Evolutionary conservation across 1,284 basidiomycete genomes (phyloP).

Genomic region (Termitomyces sp.): DNA sequence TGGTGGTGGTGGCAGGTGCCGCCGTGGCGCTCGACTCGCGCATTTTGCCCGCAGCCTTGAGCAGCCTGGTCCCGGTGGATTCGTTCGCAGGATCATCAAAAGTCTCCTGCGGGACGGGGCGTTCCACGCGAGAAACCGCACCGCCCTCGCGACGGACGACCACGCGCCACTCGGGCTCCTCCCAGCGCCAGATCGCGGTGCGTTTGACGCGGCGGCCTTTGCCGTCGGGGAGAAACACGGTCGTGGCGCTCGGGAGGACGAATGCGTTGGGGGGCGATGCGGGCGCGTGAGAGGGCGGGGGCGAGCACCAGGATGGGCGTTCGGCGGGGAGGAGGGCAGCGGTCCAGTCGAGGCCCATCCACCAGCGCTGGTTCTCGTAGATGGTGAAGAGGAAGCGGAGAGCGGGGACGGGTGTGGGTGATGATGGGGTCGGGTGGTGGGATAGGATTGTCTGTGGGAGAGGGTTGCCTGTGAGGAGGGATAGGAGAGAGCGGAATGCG

Average conservation of each 20-base stretch:
- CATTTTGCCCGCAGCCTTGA: constrained; percentile 46
- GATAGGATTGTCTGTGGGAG: constrained; percentile 40
- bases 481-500: constrained; percentile 43
- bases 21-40: too few relatives aligned
- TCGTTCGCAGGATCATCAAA: constrained; percentile 10
- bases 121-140: constrained; percentile 50
- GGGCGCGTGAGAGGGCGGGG: constrained; percentile 41
- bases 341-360: constrained; percentile 90
- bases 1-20: too few relatives aligned
- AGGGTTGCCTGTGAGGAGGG: constrained; percentile 49
- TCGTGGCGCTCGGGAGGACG: constrained; percentile 51
- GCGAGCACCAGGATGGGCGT: constrained; percentile 83
- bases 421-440: constrained; percentile 31
- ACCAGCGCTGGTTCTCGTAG: constrained; percentile 95
- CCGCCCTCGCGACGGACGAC: constrained; percentile 55
- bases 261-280: constrained; percentile 64
- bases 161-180: constrained; percentile 83
- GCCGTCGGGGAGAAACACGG: constrained; percentile 47
- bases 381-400: constrained; percentile 83
- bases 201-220: constrained; percentile 54
- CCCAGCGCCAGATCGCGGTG: constrained; percentile 80
- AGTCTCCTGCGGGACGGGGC: constrained; percentile 54
- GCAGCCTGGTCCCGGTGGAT: constrained; percentile 32
- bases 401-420: constrained; percentile 33
- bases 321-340: constrained; percentile 87